Evolutionary conservation across 139 green algal species (phyloP), one percentile per base, ranked within the genome.

Genomic region (Volvox reticuliferus): DNA sequence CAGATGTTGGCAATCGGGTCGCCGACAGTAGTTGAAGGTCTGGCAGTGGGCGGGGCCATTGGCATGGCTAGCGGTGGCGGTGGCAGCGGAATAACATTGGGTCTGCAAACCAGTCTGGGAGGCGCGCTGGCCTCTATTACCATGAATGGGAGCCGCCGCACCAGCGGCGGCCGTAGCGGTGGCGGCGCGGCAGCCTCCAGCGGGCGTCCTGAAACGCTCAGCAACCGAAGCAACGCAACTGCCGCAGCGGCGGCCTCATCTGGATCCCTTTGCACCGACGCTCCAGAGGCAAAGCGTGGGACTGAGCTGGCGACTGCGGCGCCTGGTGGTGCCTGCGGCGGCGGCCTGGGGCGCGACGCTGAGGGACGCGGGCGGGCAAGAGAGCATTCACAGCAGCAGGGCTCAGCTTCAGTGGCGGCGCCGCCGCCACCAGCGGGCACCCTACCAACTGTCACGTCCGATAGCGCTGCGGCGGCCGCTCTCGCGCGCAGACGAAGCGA

Each of bases 1-100:
- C 86, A 90, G 37, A 50, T 90, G 21, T 77, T 90, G n/a, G 73
- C 86, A 12, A 90, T 90, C 17, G 86, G 86, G 2, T 90, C 86
- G 32, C 86, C 86, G 1, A 90, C 86, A 12, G 20, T 90, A 17
- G n/a, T 90, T 3, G 86, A 90, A 21, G 71, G 71, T 0, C 69
- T 90, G 19, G 73, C 86, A 0, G 83, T 68, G 35, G 22, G 83
- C 26, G 24, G 24, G 6, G 13, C 32, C 37, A 44, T 37, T 2
- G 50, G 30, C 17, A 55, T 13, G 14, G 79, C 36, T 50, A n/a
- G 79, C 79, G 13, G 20, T 32, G 75, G 83, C 82, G 9, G 63
- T 32, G 63, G 63, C 82, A 28, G 82, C 30, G 33, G 21, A 21
- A 26, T 75, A 55, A 55, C 44, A 5, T 9, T 55, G 67, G 67